Percentiles rank a stretch among this genome's conserved stretches.
These are phyloP conservation scores for Komagataella mondaviorum DNA, from an alignment of 805 yeast genomes.

Conservation along the genomic window DNA sequence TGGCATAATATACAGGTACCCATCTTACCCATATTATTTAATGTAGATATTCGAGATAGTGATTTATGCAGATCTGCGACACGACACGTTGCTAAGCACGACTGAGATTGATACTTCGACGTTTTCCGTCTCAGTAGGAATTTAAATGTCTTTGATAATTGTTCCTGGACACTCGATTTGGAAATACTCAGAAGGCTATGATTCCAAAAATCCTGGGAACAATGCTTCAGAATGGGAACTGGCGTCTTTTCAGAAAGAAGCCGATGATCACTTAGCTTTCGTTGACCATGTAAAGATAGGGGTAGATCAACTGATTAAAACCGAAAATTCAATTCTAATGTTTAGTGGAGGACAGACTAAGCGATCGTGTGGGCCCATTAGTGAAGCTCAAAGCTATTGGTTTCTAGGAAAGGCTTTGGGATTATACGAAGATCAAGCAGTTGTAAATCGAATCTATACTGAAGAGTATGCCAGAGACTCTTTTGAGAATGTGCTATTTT, in stretches of 20 bases:
- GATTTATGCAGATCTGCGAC: background rate
- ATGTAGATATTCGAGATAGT: background rate
- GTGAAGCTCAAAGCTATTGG: conserved; percentile 51
- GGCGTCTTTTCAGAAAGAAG: conserved; percentile 56
- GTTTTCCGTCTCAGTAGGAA: background rate
- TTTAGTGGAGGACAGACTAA: conserved; percentile 61
- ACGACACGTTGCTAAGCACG: background rate
- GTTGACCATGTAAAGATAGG: conserved; percentile 43
- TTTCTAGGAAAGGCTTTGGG: conserved; percentile 25
- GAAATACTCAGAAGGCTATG: conserved; percentile 1
- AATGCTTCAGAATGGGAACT: conserved; percentile 57
- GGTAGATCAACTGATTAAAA: conserved; percentile 19
- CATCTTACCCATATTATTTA: too few species aligned
- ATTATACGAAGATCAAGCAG: conserved; percentile 3
- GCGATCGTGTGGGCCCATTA: conserved; percentile 31
- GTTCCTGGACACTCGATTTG: conserved; percentile 31
- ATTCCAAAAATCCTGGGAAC: conserved; percentile 10
- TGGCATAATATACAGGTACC: too few species aligned
- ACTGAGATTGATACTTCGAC: background rate
- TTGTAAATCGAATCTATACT: conserved; percentile 19
- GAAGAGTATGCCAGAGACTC: conserved; percentile 76
- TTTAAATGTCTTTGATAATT: conserved; percentile 20
- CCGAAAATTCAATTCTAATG: conserved; percentile 9
- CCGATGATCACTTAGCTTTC: conserved; percentile 55
- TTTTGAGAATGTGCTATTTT: conserved; percentile 60